Percentiles rank a stretch among this genome's conserved stretches.
Conservation (phyloP, 257 asterid genomes). For the Lycium barbarum region DNA sequence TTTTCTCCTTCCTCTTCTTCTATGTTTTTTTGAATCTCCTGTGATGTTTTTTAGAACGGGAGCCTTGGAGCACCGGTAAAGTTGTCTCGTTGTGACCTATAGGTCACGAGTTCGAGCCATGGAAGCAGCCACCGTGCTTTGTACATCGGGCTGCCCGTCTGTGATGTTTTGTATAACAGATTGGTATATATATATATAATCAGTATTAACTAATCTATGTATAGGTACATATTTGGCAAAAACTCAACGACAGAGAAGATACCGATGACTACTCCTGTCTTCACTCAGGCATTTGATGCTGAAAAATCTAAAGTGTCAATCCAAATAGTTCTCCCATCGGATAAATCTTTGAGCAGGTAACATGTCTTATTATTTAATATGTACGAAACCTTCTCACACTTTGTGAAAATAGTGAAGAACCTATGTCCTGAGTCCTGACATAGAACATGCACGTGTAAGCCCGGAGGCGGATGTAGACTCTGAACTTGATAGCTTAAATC, state of each 20-base stretch:
- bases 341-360: conserved; percentile 76
- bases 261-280: conserved; percentile 92
- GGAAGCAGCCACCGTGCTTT: too few species aligned
- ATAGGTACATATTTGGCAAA: conserved; percentile 89
- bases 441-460: neutral
- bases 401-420: neutral
- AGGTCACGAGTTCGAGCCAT: too few species aligned
- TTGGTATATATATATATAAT: too few species aligned
- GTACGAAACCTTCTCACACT: neutral
- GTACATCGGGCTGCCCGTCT: too few species aligned
- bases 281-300: conserved; percentile 66
- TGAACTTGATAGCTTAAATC: neutral
- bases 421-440: neutral
- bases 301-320: conserved; percentile 66
- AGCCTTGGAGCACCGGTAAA: too few species aligned
- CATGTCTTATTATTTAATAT: neutral
- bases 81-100: too few species aligned
- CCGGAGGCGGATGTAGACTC: neutral
- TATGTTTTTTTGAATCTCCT: too few species aligned
- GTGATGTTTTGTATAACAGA: conserved; percentile 22
- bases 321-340: conserved; percentile 86
- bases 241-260: conserved; percentile 78
- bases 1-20: neutral
- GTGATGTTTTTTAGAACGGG: too few species aligned
- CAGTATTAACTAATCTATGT: neutral